Evolutionary conservation across 352 stramenopile species (phyloP).

Genomic region (Phytophthora pini): DNA sequence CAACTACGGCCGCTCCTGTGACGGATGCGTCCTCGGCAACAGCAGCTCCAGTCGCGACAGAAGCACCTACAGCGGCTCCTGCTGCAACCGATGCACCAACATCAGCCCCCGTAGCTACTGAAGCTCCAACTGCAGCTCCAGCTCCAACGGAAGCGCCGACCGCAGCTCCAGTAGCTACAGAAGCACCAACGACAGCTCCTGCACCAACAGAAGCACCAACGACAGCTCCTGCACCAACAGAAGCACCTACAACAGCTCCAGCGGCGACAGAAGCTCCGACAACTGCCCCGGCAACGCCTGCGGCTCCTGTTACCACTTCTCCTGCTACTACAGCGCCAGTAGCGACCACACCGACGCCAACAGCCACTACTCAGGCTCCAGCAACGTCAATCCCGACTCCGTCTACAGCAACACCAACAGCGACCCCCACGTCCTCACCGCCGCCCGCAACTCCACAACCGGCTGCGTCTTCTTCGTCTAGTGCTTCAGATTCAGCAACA

Average conservation of each 20-base stretch:
- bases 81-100: constrained; percentile 20
- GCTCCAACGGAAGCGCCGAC: background rate
- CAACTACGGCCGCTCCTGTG: constrained; percentile 6
- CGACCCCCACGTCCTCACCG: background rate
- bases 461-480: constrained; percentile 13
- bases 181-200: constrained; percentile 14
- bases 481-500: constrained; percentile 16
- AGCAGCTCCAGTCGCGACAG: background rate
- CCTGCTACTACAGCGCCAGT: constrained; percentile 15
- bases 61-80: constrained; percentile 16
- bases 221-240: constrained; percentile 3
- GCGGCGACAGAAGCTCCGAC: constrained; percentile 10
- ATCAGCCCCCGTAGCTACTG: background rate
- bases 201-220: constrained; percentile 18
- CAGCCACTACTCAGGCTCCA: constrained; percentile 18
- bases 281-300: constrained; percentile 3
- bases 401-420: constrained; percentile 13
- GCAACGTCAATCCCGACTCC: constrained; percentile 10
- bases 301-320: constrained; percentile 8
- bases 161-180: background rate
- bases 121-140: background rate
- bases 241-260: constrained; percentile 7
- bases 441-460: constrained; percentile 16
- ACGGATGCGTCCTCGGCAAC: background rate
- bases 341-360: constrained; percentile 14